Base-by-base conservation (phyloP, 257 asterid genomes). In the Hygrophila difformis region DNA sequence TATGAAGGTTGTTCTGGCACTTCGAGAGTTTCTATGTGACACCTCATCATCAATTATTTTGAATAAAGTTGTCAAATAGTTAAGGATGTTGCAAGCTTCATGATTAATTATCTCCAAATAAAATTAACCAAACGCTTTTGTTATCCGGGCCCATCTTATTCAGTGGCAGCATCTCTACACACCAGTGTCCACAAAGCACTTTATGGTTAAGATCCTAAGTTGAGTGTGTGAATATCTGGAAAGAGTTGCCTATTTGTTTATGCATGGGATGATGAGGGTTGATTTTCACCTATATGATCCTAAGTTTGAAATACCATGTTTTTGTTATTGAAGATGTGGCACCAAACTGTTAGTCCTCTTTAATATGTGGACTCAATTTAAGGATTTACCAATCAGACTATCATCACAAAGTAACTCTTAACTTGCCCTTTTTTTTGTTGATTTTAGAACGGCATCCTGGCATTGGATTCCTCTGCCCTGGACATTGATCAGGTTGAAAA, bases 401-500 rank as follows among this genome's bases (percentile, higher is more conserved):
- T 24, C 16, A 36, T 13, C 22, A 16, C 40, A n/a, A n/a, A n/a
- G 29, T 50, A 60, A 44, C 49, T 46, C 50, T 44, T 58, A 18
- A 35, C 36, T 54, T 45, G 38, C 22, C 26, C 47, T 39, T 62
- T 43, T 53, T 49, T 41, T 55, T 47, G 21, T 65, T 70, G 46
- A 21, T 47, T 55, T 43, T 62, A 84, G 97, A 89, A 67, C 57
- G 93, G 94, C 47, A 70, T 89, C 61, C 69, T 89, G 65, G 93
- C 97, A 60, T 65, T 89, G 77, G 93, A 89, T 76, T 79, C 97
- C 36, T 67, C 93, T 40, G 72, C 81, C 24, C 59, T 89, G 87
- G 97, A 89, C 76, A 89, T 84, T 64, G 97, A 88, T 77, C 97
- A 88, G 78, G 95, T 88, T 71, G 97, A 88, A 72, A 88, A 84